Percentiles rank a stretch among this genome's conserved stretches.
These are phyloP conservation scores for Aureobasidium sp. DNA, from an alignment of 2,329 filamentous ascomycete genomes.

Conservation along the genomic window DNA sequence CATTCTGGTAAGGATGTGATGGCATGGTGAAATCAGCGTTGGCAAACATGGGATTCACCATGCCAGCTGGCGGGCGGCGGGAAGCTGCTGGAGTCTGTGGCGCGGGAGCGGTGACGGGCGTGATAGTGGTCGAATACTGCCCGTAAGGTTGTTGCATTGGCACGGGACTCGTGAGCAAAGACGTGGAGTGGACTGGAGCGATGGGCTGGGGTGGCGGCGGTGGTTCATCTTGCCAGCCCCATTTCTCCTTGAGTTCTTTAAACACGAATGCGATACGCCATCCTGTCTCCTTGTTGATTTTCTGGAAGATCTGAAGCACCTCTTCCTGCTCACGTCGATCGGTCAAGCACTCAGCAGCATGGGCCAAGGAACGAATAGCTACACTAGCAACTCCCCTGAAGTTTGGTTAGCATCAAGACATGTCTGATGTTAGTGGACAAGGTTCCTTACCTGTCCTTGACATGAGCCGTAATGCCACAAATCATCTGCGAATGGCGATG, in stretches of 20 bases:
- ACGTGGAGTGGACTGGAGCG: conserved; percentile 23
- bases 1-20: conserved; percentile 73
- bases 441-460: conserved; percentile 59
- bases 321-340: conserved; percentile 70
- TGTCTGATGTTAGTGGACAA: neutral
- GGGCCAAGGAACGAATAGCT: conserved; percentile 69
- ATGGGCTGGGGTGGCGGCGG: conserved; percentile 23
- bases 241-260: conserved; percentile 64
- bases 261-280: conserved; percentile 71
- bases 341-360: conserved; percentile 67
- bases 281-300: conserved; percentile 67
- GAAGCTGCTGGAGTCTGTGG: conserved; percentile 27
- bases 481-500: conserved; percentile 73
- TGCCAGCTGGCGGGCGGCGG: conserved; percentile 39
- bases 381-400: conserved; percentile 64
- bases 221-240: conserved; percentile 60
- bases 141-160: conserved; percentile 21
- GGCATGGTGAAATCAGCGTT: conserved; percentile 69
- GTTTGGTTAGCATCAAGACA: conserved; percentile 17
- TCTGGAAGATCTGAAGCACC: conserved; percentile 67
- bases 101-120: conserved; percentile 20
- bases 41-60: conserved; percentile 64
- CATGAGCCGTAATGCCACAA: conserved; percentile 82
- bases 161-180: conserved; percentile 15
- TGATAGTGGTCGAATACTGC: conserved; percentile 19